Conservation (phyloP, 1,284 basidiomycete genomes). For the Ustilago cynodontis region DNA sequence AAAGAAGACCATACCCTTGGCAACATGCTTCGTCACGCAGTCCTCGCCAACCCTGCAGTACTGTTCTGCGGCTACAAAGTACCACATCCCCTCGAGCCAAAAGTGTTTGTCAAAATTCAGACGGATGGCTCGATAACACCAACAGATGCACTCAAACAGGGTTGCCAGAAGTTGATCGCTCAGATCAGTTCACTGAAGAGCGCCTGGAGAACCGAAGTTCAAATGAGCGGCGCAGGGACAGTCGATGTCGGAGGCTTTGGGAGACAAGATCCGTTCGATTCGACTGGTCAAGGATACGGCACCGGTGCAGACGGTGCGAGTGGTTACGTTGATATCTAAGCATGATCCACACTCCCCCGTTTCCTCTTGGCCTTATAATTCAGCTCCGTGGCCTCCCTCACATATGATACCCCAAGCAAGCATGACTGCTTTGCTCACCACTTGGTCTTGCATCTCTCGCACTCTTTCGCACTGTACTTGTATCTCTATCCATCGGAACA, state of each 20-base stretch:
- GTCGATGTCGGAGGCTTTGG: slow-evolving; percentile 45
- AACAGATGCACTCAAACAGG: slow-evolving; percentile 83
- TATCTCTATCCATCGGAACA: slow-evolving; percentile 4
- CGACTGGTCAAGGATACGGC: slow-evolving; percentile 35
- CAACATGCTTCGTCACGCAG: slow-evolving; percentile 87
- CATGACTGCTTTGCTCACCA: not conserved
- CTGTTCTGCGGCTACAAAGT: slow-evolving; percentile 98
- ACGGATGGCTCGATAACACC: slow-evolving; percentile 90
- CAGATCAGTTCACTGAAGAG: slow-evolving; percentile 75
- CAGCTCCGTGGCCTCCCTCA: not conserved
- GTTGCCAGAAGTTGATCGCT: slow-evolving; percentile 84
- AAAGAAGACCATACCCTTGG: slow-evolving; percentile 98
- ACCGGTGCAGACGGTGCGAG: slow-evolving; percentile 28
- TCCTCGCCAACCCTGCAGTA: slow-evolving; percentile 64
- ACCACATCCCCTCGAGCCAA: slow-evolving; percentile 93
- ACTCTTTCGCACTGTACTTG: slow-evolving; percentile 32
- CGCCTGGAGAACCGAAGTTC: slow-evolving; percentile 73
- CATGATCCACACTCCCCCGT: too few species aligned
- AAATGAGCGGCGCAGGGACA: slow-evolving; percentile 61
- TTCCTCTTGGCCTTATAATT: not conserved
- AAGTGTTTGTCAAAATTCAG: slow-evolving; percentile 94
- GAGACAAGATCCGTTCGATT: slow-evolving; percentile 37
- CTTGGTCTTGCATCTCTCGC: not conserved
- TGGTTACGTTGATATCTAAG: slow-evolving; percentile 56
- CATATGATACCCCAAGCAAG: slow-evolving; percentile 34